phyloP scores from a whole-genome alignment of 2,329 filamentous ascomycete species.

The Pleoardoris graminearum region DNA sequence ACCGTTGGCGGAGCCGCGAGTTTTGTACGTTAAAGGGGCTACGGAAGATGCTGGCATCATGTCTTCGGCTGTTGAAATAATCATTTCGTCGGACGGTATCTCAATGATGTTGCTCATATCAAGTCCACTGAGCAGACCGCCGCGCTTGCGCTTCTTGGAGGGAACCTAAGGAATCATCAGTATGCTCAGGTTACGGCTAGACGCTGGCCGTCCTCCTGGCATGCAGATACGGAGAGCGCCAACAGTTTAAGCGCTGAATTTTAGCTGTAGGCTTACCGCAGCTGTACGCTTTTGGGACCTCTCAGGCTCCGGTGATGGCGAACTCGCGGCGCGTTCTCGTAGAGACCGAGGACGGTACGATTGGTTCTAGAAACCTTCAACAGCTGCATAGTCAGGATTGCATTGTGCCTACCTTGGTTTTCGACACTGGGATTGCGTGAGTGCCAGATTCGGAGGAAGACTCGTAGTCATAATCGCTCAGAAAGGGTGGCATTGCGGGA shows the following conservation, averaged over 20 bases:
- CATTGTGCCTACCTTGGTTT: background rate
- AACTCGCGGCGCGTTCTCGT: background rate
- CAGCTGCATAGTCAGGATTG: background rate
- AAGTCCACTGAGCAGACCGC: constrained; percentile 13
- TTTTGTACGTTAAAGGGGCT: constrained; percentile 17
- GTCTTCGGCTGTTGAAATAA: background rate
- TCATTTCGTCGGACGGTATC: constrained; percentile 5
- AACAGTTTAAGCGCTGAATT: background rate
- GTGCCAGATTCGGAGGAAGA: constrained; percentile 9
- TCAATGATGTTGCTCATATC: constrained; percentile 21
- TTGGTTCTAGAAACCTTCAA: background rate
- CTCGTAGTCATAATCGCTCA: constrained; percentile 22
- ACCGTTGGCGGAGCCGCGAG: constrained; percentile 11
- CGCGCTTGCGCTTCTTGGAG: constrained; percentile 8
- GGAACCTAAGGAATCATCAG: background rate
- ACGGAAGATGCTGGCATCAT: constrained; percentile 11
- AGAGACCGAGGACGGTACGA: background rate
- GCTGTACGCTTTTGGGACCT: background rate
- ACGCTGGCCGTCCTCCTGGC: too few species aligned
- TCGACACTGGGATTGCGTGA: background rate
- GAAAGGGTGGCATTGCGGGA: constrained; percentile 16
- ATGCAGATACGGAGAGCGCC: background rate
- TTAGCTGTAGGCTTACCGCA: background rate
- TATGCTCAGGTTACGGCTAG: background rate
- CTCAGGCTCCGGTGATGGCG: background rate